phyloP scores from a whole-genome alignment of 768 basidiomycete species.

The Dacryopinax primogenitus region DNA sequence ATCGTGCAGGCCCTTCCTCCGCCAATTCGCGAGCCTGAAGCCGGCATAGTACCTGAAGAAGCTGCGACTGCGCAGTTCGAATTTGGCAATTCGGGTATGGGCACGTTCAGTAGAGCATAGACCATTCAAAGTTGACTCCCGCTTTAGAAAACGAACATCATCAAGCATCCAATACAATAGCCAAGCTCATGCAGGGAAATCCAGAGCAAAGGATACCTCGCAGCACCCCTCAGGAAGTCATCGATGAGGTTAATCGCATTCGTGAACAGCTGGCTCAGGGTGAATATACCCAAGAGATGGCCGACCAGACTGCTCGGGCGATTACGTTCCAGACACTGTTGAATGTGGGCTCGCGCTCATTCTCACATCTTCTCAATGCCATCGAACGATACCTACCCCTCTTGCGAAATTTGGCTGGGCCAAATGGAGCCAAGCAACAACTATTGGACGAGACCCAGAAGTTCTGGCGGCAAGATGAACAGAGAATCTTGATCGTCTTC shows the following conservation, averaged over 20 bases:
- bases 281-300: slow-evolving; percentile 46
- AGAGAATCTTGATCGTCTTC: slow-evolving; percentile 83
- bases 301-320: slow-evolving; percentile 55
- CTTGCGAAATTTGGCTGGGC: slow-evolving; percentile 47
- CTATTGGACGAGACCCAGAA: slow-evolving; percentile 55
- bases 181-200: slow-evolving; percentile 66
- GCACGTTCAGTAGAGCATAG: not conserved
- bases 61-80: slow-evolving; percentile 70
- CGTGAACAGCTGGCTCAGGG: slow-evolving; percentile 51
- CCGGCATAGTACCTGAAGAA: slow-evolving; percentile 49
- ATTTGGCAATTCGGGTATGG: slow-evolving; percentile 66
- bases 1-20: slow-evolving; percentile 80
- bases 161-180: slow-evolving; percentile 53
- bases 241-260: slow-evolving; percentile 56
- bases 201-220: slow-evolving; percentile 71
- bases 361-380: slow-evolving; percentile 94
- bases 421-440: slow-evolving; percentile 44
- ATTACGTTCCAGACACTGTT: slow-evolving; percentile 80
- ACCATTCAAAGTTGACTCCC: not conserved
- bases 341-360: slow-evolving; percentile 84
- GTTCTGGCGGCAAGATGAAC: slow-evolving; percentile 77
- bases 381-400: slow-evolving; percentile 85
- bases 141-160: slow-evolving; percentile 9
- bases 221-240: slow-evolving; percentile 66
- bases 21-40: slow-evolving; percentile 55